A percentile compares a stretch with the other conserved stretches of the same genome.
Evolutionary conservation across 1,284 basidiomycete species (phyloP).

Genomic region (Schizophyllum commune): DNA sequence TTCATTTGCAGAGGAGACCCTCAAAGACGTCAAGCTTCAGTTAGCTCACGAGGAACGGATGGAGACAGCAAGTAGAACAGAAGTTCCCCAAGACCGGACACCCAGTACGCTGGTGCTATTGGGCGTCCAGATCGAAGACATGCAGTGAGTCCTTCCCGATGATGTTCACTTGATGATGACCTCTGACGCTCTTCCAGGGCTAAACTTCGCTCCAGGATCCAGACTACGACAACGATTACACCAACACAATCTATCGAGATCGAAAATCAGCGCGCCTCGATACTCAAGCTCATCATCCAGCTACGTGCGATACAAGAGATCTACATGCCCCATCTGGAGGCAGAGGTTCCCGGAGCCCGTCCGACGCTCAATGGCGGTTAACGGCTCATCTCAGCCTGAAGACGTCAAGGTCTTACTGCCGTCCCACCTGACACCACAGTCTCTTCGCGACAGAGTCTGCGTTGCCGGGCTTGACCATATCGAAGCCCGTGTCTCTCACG

Average conservation of each 20-base stretch:
- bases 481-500: not conserved
- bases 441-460: not conserved
- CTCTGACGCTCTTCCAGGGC: not conserved
- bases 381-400: constrained; percentile 3
- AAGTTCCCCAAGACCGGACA: not conserved
- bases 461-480: not conserved
- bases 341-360: no score
- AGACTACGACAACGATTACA: not conserved
- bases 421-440: not conserved
- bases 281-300: not conserved
- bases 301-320: constrained; percentile 5
- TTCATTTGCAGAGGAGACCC: not conserved
- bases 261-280: not conserved
- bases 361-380: no score
- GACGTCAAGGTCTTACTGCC: constrained; percentile 8
- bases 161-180: not conserved
- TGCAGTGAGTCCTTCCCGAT: constrained; percentile 4
- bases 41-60: constrained; percentile 2
- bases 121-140: constrained; percentile 9
- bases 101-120: constrained; percentile 4
- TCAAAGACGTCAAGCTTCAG: not conserved
- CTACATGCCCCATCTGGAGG: constrained; percentile 4
- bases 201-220: not conserved
- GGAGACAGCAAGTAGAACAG: not conserved
- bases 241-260: not conserved